A percentile compares a stretch with the other conserved stretches of the same genome.
phyloP scores from a whole-genome alignment of 2,329 filamentous ascomycete genomes.

The Fusarium sp. region DNA sequence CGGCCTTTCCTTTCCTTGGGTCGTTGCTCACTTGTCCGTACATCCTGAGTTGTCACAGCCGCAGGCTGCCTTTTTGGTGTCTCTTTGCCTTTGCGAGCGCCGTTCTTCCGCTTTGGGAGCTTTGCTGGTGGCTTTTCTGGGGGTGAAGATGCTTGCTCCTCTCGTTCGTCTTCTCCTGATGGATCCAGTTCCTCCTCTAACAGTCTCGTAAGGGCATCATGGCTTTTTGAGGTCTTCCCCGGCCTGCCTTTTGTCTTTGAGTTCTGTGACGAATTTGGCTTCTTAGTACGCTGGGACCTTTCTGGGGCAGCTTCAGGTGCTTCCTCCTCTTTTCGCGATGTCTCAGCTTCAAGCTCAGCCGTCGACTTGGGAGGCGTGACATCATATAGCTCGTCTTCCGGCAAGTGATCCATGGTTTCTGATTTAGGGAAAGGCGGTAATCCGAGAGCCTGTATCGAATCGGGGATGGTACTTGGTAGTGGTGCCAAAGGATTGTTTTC shows the following conservation, averaged over 20 bases:
- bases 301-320: background rate
- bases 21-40: background rate
- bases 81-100: background rate
- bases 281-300: background rate
- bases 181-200: background rate
- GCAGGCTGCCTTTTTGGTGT: background rate
- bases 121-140: background rate
- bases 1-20: constrained; percentile 36
- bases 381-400: constrained; percentile 44
- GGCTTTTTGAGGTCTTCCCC: background rate
- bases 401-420: constrained; percentile 30
- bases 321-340: background rate
- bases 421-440: background rate
- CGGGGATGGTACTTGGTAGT: background rate
- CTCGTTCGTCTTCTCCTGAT: background rate
- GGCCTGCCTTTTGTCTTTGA: background rate
- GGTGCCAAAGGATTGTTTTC: constrained; percentile 12
- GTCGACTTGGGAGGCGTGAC: constrained; percentile 33
- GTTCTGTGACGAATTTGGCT: background rate
- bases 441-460: constrained; percentile 2
- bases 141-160: background rate
- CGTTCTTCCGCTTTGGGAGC: background rate
- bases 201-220: background rate
- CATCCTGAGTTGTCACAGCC: background rate
- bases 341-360: background rate